These are phyloP conservation scores for Alternaria infectoria DNA, from an alignment of 2,329 filamentous ascomycete species.

Conservation along the genomic window DNA sequence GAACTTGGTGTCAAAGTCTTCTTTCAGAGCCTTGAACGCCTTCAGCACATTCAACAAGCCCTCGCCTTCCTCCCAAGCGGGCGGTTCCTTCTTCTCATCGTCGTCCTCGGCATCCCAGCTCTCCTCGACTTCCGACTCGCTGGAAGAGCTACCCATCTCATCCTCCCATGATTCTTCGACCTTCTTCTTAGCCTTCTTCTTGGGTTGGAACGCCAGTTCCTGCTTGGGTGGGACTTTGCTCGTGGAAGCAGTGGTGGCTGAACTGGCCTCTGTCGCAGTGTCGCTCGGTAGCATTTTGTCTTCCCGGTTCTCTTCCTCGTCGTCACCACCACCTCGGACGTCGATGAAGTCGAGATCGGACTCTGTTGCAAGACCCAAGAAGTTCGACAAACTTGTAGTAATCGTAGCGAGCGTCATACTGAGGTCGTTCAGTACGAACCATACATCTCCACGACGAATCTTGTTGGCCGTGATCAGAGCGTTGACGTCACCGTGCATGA, in stretches of 20 bases:
- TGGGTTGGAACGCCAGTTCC: slow-evolving; percentile 39
- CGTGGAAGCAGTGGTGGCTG: slow-evolving; percentile 28
- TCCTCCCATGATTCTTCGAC: slow-evolving; percentile 51
- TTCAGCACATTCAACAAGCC: slow-evolving; percentile 63
- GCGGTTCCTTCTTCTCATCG: slow-evolving; percentile 29
- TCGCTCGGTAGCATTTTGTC: slow-evolving; percentile 44
- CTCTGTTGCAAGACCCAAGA: slow-evolving; percentile 58
- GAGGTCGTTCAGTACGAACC: slow-evolving; percentile 75
- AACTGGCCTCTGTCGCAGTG: slow-evolving; percentile 22
- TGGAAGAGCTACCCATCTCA: slow-evolving; percentile 44
- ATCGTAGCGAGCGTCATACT: slow-evolving; percentile 73
- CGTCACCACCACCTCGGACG: slow-evolving; percentile 59
- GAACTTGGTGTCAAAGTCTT: slow-evolving; percentile 70
- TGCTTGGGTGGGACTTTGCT: slow-evolving; percentile 34
- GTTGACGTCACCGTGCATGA: slow-evolving; percentile 70
- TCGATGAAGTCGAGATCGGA: slow-evolving; percentile 59
- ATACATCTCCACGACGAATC: slow-evolving; percentile 70
- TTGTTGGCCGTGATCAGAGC: slow-evolving; percentile 69
- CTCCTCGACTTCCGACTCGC: slow-evolving; percentile 25
- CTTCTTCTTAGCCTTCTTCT: slow-evolving; percentile 48
- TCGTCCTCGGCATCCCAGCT: slow-evolving; percentile 36
- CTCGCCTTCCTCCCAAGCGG: slow-evolving; percentile 53
- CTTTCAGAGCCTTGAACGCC: slow-evolving; percentile 64
- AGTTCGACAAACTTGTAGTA: slow-evolving; percentile 66
- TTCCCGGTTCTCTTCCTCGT: slow-evolving; percentile 55